These are phyloP conservation scores for Curvularia eragrostidis DNA, from an alignment of 2,329 filamentous ascomycete species.

Conservation along the genomic window DNA sequence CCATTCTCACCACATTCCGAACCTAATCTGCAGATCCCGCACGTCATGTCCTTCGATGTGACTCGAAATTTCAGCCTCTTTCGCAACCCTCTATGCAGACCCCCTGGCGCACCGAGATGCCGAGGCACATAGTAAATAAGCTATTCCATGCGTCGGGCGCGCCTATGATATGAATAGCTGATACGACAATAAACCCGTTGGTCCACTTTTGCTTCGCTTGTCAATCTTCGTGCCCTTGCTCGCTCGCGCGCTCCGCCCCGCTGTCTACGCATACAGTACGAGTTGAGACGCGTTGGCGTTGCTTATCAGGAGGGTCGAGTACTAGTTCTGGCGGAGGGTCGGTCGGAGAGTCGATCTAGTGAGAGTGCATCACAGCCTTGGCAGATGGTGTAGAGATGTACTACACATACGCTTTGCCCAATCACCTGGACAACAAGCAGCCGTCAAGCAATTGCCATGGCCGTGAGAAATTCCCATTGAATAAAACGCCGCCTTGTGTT, in stretches of 20 bases:
- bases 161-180: not conserved
- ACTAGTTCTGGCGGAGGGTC: not conserved
- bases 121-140: not conserved
- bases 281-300: not conserved
- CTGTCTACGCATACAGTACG: too few species aligned
- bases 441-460: not conserved
- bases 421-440: not conserved
- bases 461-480: not conserved
- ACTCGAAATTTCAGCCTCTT: not conserved
- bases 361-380: not conserved
- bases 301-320: too few species aligned
- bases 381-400: not conserved
- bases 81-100: not conserved
- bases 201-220: not conserved
- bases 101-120: not conserved
- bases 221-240: not conserved
- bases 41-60: not conserved
- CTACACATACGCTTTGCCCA: not conserved
- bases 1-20: not conserved
- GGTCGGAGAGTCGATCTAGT: not conserved
- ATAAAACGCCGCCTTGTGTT: not conserved
- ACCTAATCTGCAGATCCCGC: not conserved
- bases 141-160: not conserved
- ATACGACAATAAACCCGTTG: not conserved
- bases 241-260: constrained; percentile 1